Conservation (phyloP, 2,329 filamentous ascomycete genomes). For the Truncatella angustata region DNA sequence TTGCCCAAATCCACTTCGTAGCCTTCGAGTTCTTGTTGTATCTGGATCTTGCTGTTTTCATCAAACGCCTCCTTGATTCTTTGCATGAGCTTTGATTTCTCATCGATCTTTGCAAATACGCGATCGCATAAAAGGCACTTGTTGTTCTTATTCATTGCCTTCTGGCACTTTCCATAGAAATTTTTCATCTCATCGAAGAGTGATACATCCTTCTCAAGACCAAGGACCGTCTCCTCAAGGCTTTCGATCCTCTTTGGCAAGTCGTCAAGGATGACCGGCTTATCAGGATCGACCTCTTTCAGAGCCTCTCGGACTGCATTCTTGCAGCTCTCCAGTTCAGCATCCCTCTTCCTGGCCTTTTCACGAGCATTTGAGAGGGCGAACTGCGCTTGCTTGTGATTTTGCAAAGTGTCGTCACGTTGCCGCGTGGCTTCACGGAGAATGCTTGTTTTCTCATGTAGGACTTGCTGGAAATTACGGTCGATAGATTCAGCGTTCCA, state of each 20-base stretch:
- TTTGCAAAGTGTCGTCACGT: constrained; percentile 68
- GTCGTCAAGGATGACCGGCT: constrained; percentile 49
- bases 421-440: constrained; percentile 66
- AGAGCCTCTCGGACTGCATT: constrained; percentile 52
- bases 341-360: constrained; percentile 61
- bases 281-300: constrained; percentile 35
- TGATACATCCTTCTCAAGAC: constrained; percentile 65
- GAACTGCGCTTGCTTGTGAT: constrained; percentile 75
- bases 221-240: constrained; percentile 54
- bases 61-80: constrained; percentile 65
- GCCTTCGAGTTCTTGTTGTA: constrained; percentile 59
- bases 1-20: constrained; percentile 50
- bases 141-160: constrained; percentile 64
- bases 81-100: constrained; percentile 62
- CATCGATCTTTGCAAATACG: constrained; percentile 60
- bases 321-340: constrained; percentile 62
- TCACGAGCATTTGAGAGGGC: constrained; percentile 65
- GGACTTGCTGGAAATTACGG: constrained; percentile 61
- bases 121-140: constrained; percentile 76
- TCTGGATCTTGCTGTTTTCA: constrained; percentile 59
- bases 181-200: constrained; percentile 67
- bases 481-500: constrained; percentile 75
- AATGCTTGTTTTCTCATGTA: constrained; percentile 55
- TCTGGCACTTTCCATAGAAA: constrained; percentile 69
- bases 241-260: constrained; percentile 50